Conservation (phyloP, 257 asterid species). For the Solanum peruvianum region DNA sequence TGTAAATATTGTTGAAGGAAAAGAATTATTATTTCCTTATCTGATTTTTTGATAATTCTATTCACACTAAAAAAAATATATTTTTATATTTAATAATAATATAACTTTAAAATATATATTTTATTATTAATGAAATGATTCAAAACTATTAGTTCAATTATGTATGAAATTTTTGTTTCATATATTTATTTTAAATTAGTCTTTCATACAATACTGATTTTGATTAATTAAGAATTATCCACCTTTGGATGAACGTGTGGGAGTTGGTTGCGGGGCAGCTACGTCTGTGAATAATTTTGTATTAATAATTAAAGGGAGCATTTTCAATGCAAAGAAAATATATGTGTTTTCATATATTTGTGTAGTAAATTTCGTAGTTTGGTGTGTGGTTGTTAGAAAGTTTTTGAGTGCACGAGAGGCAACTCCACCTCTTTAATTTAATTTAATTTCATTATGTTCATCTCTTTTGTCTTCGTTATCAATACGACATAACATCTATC, state of each 20-base stretch:
- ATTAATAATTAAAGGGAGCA: neutral
- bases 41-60: neutral
- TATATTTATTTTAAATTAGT: neutral
- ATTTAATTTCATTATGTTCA: neutral
- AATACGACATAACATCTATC: neutral
- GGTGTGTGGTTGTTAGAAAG: conserved; percentile 12
- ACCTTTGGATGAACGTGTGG: neutral
- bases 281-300: conserved; percentile 12
- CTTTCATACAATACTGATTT: neutral
- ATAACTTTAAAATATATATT: too few relatives aligned
- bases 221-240: neutral
- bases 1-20: neutral
- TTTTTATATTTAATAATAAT: too few relatives aligned
- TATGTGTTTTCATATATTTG: neutral
- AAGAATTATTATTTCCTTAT: neutral
- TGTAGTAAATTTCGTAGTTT: neutral
- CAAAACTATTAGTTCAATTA: too few relatives aligned
- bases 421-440: conserved; percentile 3
- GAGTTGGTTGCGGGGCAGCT: conserved; percentile 27
- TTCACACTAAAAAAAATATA: too few relatives aligned
- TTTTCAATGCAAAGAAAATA: conserved; percentile 13
- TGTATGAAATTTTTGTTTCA: neutral
- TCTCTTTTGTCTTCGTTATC: neutral
- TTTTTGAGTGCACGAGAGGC: conserved; percentile 34
- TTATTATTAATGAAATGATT: too few relatives aligned